Conservation (phyloP, 2,329 filamentous ascomycete species). For the Epichloe festucae region DNA sequence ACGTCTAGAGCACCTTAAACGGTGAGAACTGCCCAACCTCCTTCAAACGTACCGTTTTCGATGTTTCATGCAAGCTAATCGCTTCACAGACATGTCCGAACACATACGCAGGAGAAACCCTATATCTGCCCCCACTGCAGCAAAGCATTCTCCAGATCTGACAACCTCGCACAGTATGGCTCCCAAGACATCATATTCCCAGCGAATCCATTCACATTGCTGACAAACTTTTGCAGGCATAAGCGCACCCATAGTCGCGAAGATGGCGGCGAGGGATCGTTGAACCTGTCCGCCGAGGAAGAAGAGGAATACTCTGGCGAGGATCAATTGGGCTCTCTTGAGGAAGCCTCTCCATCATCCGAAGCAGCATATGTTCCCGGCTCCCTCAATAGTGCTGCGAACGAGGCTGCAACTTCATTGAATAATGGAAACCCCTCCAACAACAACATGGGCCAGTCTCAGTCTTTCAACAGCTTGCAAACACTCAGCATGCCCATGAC, state of each 20-base stretch:
- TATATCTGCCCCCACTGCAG: slow-evolving; percentile 97
- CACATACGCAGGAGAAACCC: slow-evolving; percentile 96
- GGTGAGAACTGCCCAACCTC: slow-evolving; percentile 50
- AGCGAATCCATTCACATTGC: neutral
- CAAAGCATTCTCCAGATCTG: slow-evolving; percentile 96
- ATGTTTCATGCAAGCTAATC: neutral
- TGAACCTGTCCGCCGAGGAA: slow-evolving; percentile 66
- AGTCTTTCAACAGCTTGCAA: slow-evolving; percentile 44
- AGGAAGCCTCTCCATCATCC: slow-evolving; percentile 64
- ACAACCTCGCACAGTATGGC: slow-evolving; percentile 93
- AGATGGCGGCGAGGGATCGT: slow-evolving; percentile 43
- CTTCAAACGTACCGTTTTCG: slow-evolving; percentile 7
- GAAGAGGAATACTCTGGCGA: slow-evolving; percentile 74
- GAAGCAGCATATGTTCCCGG: slow-evolving; percentile 48
- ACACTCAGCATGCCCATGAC: slow-evolving; percentile 53
- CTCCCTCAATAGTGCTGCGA: slow-evolving; percentile 34
- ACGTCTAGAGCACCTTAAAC: slow-evolving; percentile 96
- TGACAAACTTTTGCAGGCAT: slow-evolving; percentile 46
- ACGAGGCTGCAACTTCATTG: slow-evolving; percentile 13
- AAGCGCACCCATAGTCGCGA: slow-evolving; percentile 61
- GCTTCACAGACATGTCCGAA: slow-evolving; percentile 84
- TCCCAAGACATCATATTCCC: slow-evolving; percentile 11
- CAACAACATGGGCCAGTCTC: slow-evolving; percentile 10
- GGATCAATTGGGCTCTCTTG: slow-evolving; percentile 68
- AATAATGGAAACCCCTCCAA: slow-evolving; percentile 8